A percentile compares a stretch with the other conserved stretches of the same genome.
These are phyloP conservation scores for Podila epigama DNA, from an alignment of 192 early-diverging fungal genomes.

Conservation along the genomic window DNA sequence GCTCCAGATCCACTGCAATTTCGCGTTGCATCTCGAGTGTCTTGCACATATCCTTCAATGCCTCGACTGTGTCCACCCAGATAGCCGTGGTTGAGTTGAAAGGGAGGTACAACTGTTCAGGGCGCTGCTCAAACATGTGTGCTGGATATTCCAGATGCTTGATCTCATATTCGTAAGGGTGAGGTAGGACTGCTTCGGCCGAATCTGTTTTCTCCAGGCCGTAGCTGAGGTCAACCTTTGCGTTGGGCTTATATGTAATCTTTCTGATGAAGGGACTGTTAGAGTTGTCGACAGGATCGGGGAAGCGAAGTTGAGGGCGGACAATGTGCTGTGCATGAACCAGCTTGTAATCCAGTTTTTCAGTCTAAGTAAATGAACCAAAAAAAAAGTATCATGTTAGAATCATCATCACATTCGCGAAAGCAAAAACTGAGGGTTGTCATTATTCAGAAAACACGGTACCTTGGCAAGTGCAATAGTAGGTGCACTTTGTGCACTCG, in stretches of 20 bases:
- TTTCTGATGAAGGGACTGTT: conserved; percentile 80
- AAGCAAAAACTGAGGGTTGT: too few relatives aligned
- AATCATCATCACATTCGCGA: not conserved
- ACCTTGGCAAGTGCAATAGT: conserved; percentile 53
- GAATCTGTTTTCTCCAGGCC: conserved; percentile 41
- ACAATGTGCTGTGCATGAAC: conserved; percentile 76
- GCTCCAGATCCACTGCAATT: conserved; percentile 95
- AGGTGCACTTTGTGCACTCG: conserved; percentile 53
- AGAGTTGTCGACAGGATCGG: conserved; percentile 90
- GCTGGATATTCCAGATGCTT: conserved; percentile 75
- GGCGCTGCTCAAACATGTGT: conserved; percentile 65
- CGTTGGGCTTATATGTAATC: conserved; percentile 84
- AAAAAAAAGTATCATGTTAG: not conserved
- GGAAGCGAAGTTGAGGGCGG: conserved; percentile 89
- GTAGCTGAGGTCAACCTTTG: conserved; percentile 75
- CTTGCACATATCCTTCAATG: conserved; percentile 67
- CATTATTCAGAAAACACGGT: too few relatives aligned
- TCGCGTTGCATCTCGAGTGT: conserved; percentile 69
- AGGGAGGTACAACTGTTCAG: conserved; percentile 59
- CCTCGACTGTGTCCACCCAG: conserved; percentile 85
- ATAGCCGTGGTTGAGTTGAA: conserved; percentile 77
- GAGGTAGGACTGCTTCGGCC: conserved; percentile 54
- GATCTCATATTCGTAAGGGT: conserved; percentile 96
- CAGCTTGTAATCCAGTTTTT: conserved; percentile 58
- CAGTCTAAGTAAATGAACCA: too few relatives aligned